Evolutionary conservation across 306 rosid genomes (phyloP).

Genomic region (Sesbania bispinosa): DNA sequence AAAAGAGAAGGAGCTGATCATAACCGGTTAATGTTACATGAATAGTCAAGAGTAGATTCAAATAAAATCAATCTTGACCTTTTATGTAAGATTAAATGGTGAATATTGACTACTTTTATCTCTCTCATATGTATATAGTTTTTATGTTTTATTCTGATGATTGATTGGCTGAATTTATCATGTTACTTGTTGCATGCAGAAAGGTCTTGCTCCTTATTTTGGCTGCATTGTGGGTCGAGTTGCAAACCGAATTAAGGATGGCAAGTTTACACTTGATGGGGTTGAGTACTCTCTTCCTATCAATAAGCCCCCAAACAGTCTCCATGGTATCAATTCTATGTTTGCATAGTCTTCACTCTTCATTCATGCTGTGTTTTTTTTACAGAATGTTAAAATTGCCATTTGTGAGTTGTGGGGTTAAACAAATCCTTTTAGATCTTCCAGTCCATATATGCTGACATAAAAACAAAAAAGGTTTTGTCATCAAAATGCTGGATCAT

Average conservation of each 20-base stretch:
- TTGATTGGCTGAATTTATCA: neutral
- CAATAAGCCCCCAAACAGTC: conserved; percentile 89
- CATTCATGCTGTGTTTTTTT: neutral
- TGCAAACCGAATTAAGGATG: conserved; percentile 84
- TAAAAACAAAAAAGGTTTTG: neutral
- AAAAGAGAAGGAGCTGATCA: too few relatives aligned
- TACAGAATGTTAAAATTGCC: neutral
- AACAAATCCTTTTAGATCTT: neutral
- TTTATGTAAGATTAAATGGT: neutral
- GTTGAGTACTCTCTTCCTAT: conserved; percentile 64
- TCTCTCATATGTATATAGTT: neutral
- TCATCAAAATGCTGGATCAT: neutral
- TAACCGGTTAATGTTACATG: too few relatives aligned
- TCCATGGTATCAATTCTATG: conserved; percentile 66
- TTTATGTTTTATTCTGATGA: neutral
- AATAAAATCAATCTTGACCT: too few relatives aligned
- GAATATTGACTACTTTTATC: neutral
- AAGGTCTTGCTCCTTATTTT: conserved; percentile 76
- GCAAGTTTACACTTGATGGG: conserved; percentile 78
- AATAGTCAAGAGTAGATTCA: too few relatives aligned
- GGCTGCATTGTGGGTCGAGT: conserved; percentile 98
- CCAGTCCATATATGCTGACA: neutral
- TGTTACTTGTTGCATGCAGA: conserved; percentile 42
- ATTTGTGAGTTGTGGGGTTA: neutral
- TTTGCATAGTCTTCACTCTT: conserved; percentile 1